Evolutionary conservation across 345 rosid genomes (phyloP).

Genomic region (Mangifera indica): DNA sequence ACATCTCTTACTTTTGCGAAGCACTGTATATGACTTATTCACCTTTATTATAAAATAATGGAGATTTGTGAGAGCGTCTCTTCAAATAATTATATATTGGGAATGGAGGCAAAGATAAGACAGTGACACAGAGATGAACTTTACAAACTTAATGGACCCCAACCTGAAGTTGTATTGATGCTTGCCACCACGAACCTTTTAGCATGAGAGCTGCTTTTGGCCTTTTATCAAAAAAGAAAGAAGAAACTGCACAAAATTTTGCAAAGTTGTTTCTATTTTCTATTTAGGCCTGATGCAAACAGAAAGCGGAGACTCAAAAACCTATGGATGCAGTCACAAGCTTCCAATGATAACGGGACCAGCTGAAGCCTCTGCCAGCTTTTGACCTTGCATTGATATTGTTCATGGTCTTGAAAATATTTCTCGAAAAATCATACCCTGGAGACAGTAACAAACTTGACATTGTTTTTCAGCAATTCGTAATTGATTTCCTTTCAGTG

Average conservation of each 20-base stretch:
- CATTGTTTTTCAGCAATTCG: background rate
- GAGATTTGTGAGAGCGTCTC: slow-evolving; percentile 2
- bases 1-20: slow-evolving; percentile 3
- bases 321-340: slow-evolving; percentile 12
- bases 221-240: slow-evolving; percentile 22
- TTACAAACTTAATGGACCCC: background rate
- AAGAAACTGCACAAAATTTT: slow-evolving; percentile 17
- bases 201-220: slow-evolving; percentile 19
- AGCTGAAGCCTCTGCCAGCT: background rate
- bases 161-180: slow-evolving; percentile 14
- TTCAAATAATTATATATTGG: background rate
- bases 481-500: background rate
- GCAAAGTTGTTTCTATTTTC: slow-evolving; percentile 6
- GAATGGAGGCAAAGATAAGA: background rate
- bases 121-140: slow-evolving; percentile 13
- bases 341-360: slow-evolving; percentile 21
- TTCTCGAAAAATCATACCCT: slow-evolving; percentile 14
- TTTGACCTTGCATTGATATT: slow-evolving; percentile 10
- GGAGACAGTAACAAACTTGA: too few relatives aligned
- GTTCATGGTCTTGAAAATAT: background rate
- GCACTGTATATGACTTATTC: background rate
- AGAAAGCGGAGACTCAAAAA: slow-evolving; percentile 15
- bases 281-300: slow-evolving; percentile 14
- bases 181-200: slow-evolving; percentile 19
- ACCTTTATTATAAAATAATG: slow-evolving; percentile 20